A percentile compares a stretch with the other conserved stretches of the same genome.
Conservation (phyloP, 257 asterid species). For the Misopates orontium region DNA sequence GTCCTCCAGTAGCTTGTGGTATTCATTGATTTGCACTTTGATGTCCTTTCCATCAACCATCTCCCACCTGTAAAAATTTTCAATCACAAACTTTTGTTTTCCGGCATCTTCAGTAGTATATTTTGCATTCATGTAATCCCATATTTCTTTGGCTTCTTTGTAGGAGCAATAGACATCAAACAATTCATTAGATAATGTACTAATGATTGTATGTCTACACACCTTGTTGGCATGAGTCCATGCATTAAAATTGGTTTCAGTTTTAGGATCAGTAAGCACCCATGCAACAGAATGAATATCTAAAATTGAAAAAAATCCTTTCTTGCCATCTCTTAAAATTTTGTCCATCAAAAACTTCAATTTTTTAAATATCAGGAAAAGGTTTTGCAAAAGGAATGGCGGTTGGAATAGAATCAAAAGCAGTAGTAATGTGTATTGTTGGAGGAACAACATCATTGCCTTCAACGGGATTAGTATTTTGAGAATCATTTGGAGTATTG, state of each 20-base stretch:
- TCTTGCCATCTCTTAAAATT: background rate
- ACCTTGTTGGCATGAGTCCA: slow-evolving; percentile 3
- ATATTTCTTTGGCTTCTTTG: slow-evolving; percentile 1
- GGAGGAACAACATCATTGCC: too few relatives aligned
- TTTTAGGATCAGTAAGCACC: background rate
- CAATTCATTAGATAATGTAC: slow-evolving; percentile 2
- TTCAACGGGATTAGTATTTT: too few relatives aligned
- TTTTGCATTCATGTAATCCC: background rate
- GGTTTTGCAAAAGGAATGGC: too few relatives aligned
- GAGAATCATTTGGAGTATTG: too few relatives aligned
- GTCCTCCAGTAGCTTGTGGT: background rate
- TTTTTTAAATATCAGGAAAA: too few relatives aligned
- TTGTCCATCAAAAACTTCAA: too few relatives aligned
- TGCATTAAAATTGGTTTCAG: background rate
- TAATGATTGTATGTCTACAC: slow-evolving; percentile 3
- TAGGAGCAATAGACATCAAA: background rate
- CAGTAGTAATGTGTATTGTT: too few relatives aligned
- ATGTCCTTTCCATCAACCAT: background rate
- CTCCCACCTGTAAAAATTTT: slow-evolving; percentile 1
- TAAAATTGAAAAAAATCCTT: background rate
- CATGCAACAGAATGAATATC: background rate
- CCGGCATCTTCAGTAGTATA: background rate
- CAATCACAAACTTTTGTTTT: slow-evolving; percentile 3
- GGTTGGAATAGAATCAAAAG: too few relatives aligned
- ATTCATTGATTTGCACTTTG: background rate